These are phyloP conservation scores for Artomyces pyxidatus DNA, from an alignment of 768 basidiomycete genomes.

Conservation along the genomic window DNA sequence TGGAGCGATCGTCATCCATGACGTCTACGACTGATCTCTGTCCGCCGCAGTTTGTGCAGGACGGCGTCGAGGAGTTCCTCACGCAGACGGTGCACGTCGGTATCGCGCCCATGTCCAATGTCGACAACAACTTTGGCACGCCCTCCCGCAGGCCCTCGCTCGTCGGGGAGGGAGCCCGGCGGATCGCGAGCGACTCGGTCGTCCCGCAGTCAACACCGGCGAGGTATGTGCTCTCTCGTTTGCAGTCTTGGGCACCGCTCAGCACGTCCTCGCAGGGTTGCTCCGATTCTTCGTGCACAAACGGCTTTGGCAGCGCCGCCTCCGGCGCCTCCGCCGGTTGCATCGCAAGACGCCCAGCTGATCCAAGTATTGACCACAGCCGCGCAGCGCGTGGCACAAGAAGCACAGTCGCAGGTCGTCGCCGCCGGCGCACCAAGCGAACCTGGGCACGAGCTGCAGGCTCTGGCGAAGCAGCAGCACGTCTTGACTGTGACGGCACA, in stretches of 20 bases:
- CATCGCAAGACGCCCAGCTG: constrained; percentile 57
- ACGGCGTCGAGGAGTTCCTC: constrained; percentile 66
- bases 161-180: constrained; percentile 34
- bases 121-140: constrained; percentile 34
- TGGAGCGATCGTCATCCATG: constrained; percentile 1
- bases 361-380: constrained; percentile 71
- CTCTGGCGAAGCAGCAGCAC: constrained; percentile 74
- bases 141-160: constrained; percentile 41
- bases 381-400: constrained; percentile 70
- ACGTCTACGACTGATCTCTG: constrained; percentile 13
- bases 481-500: constrained; percentile 65
- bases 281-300: constrained; percentile 23
- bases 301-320: constrained; percentile 24
- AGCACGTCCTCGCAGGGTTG: constrained; percentile 1
- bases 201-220: constrained; percentile 25
- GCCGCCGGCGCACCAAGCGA: constrained; percentile 38
- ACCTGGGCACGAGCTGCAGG: constrained; percentile 44
- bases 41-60: constrained; percentile 50
- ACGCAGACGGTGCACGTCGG: constrained; percentile 59
- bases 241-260: background rate
- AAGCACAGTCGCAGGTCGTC: constrained; percentile 61
- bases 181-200: constrained; percentile 33
- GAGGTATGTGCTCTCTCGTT: constrained; percentile 22
- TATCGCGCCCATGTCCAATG: constrained; percentile 57
- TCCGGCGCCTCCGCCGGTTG: constrained; percentile 22